Evolutionary conservation across 768 basidiomycete genomes (phyloP).

Genomic region (Rhodotorula babjevae): DNA sequence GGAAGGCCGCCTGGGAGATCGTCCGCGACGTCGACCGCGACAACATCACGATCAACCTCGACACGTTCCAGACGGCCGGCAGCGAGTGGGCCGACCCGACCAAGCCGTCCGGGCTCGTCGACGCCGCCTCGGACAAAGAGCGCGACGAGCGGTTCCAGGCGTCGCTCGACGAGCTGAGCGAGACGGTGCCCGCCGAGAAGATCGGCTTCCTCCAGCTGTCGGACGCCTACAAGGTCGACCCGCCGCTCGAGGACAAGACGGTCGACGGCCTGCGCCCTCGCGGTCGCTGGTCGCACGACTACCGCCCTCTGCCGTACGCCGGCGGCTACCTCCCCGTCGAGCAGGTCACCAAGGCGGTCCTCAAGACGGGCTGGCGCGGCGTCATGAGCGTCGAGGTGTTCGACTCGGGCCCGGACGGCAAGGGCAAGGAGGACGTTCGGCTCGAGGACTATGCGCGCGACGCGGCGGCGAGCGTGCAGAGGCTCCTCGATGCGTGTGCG

Average conservation of each 20-base stretch:
- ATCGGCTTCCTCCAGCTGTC: conserved; percentile 44
- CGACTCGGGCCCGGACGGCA: conserved; percentile 23
- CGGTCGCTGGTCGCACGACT: conserved; percentile 37
- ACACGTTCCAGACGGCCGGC: conserved; percentile 42
- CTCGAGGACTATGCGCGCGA: conserved; percentile 19
- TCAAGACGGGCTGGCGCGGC: conserved; percentile 40
- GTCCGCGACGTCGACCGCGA: conserved; percentile 28
- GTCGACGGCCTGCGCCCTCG: conserved; percentile 27
- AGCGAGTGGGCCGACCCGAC: conserved; percentile 41
- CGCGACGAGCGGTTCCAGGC: conserved; percentile 19
- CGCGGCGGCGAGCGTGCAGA: conserved; percentile 3
- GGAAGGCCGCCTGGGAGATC: conserved; percentile 40
- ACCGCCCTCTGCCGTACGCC: conserved; percentile 34
- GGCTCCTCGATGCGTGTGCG: conserved; percentile 6
- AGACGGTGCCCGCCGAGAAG: conserved; percentile 35
- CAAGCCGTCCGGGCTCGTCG: conserved; percentile 34
- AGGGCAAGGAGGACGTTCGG: conserved; percentile 16
- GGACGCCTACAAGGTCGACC: conserved; percentile 32
- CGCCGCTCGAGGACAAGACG: conserved; percentile 31
- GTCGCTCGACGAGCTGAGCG: conserved; percentile 25
- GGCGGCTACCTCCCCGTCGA: conserved; percentile 38
- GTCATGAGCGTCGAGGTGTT: conserved; percentile 39
- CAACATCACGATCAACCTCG: conserved; percentile 42
- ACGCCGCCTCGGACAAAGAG: conserved; percentile 15
- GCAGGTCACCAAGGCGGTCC: conserved; percentile 29